Percentiles rank a stretch among this genome's conserved stretches.
Evolutionary conservation across 331 rosid species (phyloP).

Genomic region (Dryas integrifolia): DNA sequence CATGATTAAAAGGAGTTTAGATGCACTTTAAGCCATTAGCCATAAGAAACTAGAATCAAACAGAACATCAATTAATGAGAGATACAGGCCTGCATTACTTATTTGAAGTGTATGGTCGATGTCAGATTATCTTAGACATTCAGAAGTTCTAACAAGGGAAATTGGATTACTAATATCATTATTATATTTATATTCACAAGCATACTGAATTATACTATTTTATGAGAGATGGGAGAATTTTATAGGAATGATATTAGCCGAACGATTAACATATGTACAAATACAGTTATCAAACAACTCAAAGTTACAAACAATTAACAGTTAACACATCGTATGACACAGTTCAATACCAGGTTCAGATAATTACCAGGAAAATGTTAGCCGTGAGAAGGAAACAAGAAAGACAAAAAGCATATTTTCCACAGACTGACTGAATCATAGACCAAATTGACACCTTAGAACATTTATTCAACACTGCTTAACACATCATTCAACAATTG

Average conservation of each 20-base stretch:
- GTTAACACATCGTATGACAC: not conserved
- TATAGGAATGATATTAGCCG: no score
- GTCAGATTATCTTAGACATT: constrained; percentile 2
- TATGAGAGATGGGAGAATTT: no score
- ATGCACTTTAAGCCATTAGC: not conserved
- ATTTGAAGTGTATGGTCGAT: not conserved
- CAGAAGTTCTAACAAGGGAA: no score
- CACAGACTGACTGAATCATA: not conserved
- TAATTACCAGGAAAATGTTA: constrained; percentile 3
- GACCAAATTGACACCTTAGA: not conserved
- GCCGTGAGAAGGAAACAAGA: not conserved
- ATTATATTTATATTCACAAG: not conserved
- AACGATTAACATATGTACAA: no score
- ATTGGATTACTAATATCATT: not conserved
- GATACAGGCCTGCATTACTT: not conserved
- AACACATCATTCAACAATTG: not conserved
- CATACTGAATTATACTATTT: not conserved
- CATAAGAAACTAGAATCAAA: constrained; percentile 4
- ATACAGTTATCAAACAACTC: no score
- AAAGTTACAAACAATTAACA: no score
- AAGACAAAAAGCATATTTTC: not conserved
- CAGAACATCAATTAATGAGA: no score
- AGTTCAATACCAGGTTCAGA: not conserved
- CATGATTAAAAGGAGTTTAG: not conserved
- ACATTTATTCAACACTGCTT: not conserved